Base-by-base conservation (phyloP, 2,329 filamentous ascomycete species). In the Amauroascus verrucosus region DNA sequence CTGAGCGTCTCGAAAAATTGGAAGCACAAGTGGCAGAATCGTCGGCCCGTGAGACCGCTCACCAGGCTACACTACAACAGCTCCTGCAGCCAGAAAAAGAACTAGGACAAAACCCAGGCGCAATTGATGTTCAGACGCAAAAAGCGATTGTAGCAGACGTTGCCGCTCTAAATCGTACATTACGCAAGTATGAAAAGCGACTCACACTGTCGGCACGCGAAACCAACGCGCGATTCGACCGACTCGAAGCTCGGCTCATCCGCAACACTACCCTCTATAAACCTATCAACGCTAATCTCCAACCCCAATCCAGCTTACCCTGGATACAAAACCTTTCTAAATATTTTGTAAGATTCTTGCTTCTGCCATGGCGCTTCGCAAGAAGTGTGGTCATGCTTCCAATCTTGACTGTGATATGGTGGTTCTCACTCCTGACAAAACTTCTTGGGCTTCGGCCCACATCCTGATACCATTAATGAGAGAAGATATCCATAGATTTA, bases 171-270 rank as follows among this genome's bases (percentile, higher is more conserved):
- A 93, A 89, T 61, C 83, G 91, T 46, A 90, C 91, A 3, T 85
- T 97, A 43, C 80, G 91, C 18, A 82, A 88, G 33, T 95, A 95
- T 62, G 91, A 97, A 72, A 96, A 95, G 71, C 86, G 89, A 62
- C 82, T 85, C 3, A 84, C 84, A 0, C 75, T 90, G 6, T 78
- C 89, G 26, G 79, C 86, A 8, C 77, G 85, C 52, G 84, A 91
- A 63, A 87, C 83, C 2, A 88, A 95, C 59, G 79, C 82, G 7
- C 80, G 85, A 22, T 79, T 96, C 54, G 78, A 81, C 38, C 78
- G 82, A 18, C 74, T 95, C 3, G 86, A 95, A 58, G 73, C 75
- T 0, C 78, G 85, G 33, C 69, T 94, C n/a, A n/a, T n/a, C 13
- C 81, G 83, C 57, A 89, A 95, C 13, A n/a, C 38, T 16, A 38